Percentiles rank a stretch among this genome's conserved stretches.
These are phyloP conservation scores for Exophiala spinifera DNA, from an alignment of 2,329 filamentous ascomycete genomes.

Conservation along the genomic window DNA sequence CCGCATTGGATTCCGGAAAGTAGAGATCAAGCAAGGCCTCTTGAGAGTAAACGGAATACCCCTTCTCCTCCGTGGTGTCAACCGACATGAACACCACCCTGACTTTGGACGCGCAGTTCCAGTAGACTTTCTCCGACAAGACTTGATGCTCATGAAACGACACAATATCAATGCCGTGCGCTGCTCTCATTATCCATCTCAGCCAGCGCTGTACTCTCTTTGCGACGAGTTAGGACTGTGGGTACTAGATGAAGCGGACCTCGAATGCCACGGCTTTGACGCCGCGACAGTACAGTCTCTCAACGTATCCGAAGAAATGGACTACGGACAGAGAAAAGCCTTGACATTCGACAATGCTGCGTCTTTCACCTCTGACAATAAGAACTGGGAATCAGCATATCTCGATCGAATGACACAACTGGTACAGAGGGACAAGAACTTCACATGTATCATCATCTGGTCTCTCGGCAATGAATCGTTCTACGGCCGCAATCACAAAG, in stretches of 20 bases:
- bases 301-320: conserved; percentile 3
- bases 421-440: conserved; percentile 67
- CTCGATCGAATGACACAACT: conserved; percentile 64
- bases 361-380: conserved; percentile 34
- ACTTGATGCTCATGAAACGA: conserved; percentile 65
- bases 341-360: conserved; percentile 27
- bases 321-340: conserved; percentile 7
- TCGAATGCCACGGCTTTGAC: conserved; percentile 38
- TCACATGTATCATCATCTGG: conserved; percentile 70
- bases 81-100: conserved; percentile 70
- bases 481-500: conserved; percentile 64
- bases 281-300: conserved; percentile 2
- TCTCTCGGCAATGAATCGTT: conserved; percentile 71
- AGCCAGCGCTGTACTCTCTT: conserved; percentile 33
- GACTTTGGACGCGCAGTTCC: conserved; percentile 61
- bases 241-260: conserved; percentile 39
- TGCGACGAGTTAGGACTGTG: conserved; percentile 38
- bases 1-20: conserved; percentile 60
- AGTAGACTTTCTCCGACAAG: conserved; percentile 58
- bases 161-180: conserved; percentile 71
- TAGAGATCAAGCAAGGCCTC: conserved; percentile 55
- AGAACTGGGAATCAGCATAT: conserved; percentile 55
- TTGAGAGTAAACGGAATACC: conserved; percentile 60
- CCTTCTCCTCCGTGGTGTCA: conserved; percentile 62
- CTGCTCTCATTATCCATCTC: conserved; percentile 66